phyloP scores from a whole-genome alignment of 108 stramenopile species.

The Bacterosira constricta region DNA sequence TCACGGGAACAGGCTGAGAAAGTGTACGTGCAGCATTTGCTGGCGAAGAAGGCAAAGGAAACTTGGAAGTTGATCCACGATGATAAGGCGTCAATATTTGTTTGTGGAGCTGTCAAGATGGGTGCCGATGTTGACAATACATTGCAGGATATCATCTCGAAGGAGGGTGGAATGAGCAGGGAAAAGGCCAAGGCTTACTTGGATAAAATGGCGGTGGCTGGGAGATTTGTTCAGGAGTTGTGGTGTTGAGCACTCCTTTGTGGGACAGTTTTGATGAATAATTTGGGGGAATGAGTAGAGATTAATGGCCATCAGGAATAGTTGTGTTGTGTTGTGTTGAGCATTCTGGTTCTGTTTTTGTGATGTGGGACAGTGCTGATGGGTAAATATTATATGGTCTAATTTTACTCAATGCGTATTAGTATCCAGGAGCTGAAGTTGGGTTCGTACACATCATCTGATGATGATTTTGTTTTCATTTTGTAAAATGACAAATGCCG shows the following conservation, averaged over 20 bases:
- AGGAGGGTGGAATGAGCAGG: slow-evolving; percentile 57
- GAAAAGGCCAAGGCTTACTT: slow-evolving; percentile 73
- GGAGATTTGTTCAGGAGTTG: slow-evolving; percentile 86
- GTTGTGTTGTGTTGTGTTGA: too few species aligned
- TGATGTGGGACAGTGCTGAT: too few species aligned
- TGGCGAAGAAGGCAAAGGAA: slow-evolving; percentile 58
- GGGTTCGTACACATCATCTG: too few species aligned
- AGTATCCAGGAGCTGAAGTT: too few species aligned
- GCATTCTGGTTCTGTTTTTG: too few species aligned
- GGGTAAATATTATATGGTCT: too few species aligned
- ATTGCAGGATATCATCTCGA: slow-evolving; percentile 56
- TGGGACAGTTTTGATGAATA: not conserved
- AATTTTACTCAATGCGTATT: too few species aligned
- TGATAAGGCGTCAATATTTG: slow-evolving; percentile 74
- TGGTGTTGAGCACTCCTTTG: slow-evolving; percentile 76
- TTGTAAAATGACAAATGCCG: too few species aligned
- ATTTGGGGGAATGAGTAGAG: too few species aligned
- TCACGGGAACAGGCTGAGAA: slow-evolving; percentile 84
- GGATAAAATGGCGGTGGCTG: slow-evolving; percentile 59
- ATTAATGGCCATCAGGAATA: too few species aligned
- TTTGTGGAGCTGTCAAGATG: slow-evolving; percentile 92
- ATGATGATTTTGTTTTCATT: too few species aligned
- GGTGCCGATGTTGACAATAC: slow-evolving; percentile 84
- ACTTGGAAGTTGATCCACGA: slow-evolving; percentile 76
- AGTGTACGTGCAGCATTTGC: slow-evolving; percentile 96